Base-by-base conservation (phyloP, 768 basidiomycete genomes). In the Lactarius sp. region DNA sequence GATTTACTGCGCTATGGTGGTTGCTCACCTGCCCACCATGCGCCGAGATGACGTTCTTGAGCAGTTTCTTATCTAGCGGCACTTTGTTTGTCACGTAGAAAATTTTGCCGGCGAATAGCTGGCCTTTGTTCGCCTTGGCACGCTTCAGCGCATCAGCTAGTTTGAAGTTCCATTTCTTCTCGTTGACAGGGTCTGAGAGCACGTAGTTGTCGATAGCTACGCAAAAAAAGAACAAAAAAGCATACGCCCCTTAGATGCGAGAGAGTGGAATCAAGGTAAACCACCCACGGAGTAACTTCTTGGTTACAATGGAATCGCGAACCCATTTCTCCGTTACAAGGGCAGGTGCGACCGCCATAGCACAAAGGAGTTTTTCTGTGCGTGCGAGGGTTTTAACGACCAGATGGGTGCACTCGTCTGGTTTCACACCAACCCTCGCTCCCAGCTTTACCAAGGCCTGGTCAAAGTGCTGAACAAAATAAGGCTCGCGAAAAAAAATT, bases 361-460 rank as follows among this genome's bases (percentile, higher is more conserved):
- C 91, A 68, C 85, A 85, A 0, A 97, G 78, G 71, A 96, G 89
- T 72, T 96, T 97, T 71, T 94, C 90, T 1, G 94, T 96, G 5
- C 94, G 83, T 6, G 87, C 84, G 31, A 95, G 77, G 33, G 78
- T 77, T 39, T 80, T 82, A 10, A 84, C 83, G 52, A 96, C 73
- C 13, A 97, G 79, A 74, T 95, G 91, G 0, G 92, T 96, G 69
- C 88, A 92, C 59, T 92, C 85, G 1, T 73, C 70, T 0, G 87
- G 78, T 39, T 83, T 81, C 2, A 80, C 78, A 8, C 84, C 84
- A 61, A 85, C 76, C 66, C 81, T 85, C 8, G 83, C 86, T 0
- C 92, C 93, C 0, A 94, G 73, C 69, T 82, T 85, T 1, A 72
- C 74, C 41, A 95, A 72, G 4, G 74, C 75, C 92, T 94, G 62